Conservation (phyloP, 208 protist genomes). For the Trichomonas gallinae region DNA sequence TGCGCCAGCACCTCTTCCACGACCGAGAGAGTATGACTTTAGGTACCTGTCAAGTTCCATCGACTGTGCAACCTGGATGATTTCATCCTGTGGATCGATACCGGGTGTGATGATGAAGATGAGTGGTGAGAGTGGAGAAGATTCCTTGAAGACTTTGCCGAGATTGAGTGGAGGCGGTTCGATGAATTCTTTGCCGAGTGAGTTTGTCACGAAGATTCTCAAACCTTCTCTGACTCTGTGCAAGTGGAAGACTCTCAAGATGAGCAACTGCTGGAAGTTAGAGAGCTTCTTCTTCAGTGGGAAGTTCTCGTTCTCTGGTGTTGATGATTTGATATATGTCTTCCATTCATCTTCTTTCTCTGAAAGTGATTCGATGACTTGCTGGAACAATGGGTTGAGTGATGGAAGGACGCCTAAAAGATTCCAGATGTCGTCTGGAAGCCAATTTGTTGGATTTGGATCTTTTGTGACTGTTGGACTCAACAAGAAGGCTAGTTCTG, state of each 20-base stretch:
- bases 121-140: conserved; percentile 72
- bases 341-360: background rate
- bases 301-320: background rate
- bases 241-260: conserved; percentile 74
- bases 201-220: conserved; percentile 27
- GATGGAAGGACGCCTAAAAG: background rate
- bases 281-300: background rate
- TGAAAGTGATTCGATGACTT: background rate
- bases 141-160: conserved; percentile 74
- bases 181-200: background rate
- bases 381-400: background rate
- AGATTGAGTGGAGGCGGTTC: conserved; percentile 56
- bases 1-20: conserved; percentile 88
- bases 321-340: background rate
- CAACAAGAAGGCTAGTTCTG: conserved; percentile 43
- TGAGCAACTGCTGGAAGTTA: conserved; percentile 70
- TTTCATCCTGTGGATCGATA: conserved; percentile 65
- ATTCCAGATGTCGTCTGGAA: background rate
- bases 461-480: background rate
- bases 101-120: conserved; percentile 97
- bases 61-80: conserved; percentile 51
- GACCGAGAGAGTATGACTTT: conserved; percentile 86
- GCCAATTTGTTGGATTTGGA: conserved; percentile 53
- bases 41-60: conserved; percentile 75
- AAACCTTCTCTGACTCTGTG: conserved; percentile 80